Conservation (phyloP, 805 yeast genomes). For the Nakazawaea ambrosiae region DNA sequence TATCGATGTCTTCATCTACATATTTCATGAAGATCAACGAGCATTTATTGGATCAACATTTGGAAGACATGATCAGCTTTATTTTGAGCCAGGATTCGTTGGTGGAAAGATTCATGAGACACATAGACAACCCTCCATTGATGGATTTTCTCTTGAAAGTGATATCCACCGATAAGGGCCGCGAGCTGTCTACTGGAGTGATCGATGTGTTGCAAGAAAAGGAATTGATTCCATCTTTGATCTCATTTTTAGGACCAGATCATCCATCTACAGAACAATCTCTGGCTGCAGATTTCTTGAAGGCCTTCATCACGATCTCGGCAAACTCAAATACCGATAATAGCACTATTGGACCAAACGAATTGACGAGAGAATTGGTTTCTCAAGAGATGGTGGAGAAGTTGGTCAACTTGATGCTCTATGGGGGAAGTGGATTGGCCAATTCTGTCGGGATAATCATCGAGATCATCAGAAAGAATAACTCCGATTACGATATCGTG, state of each 20-base stretch:
- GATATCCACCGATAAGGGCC: slow-evolving; percentile 84
- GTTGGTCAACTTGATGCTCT: slow-evolving; percentile 70
- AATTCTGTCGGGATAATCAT: slow-evolving; percentile 94
- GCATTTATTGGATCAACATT: slow-evolving; percentile 80
- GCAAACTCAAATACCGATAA: slow-evolving; percentile 89
- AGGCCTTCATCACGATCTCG: slow-evolving; percentile 88
- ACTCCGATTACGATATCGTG: slow-evolving; percentile 88
- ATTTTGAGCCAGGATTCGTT: slow-evolving; percentile 60
- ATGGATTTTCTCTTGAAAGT: slow-evolving; percentile 90
- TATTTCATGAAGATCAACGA: slow-evolving; percentile 90
- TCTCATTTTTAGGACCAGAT: slow-evolving; percentile 64
- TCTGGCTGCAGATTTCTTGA: slow-evolving; percentile 91
- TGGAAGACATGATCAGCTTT: slow-evolving; percentile 70
- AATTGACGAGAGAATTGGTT: slow-evolving; percentile 83
- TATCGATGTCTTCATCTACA: slow-evolving; percentile 73
- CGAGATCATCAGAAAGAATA: slow-evolving; percentile 90
- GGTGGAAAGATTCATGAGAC: slow-evolving; percentile 75
- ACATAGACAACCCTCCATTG: slow-evolving; percentile 87
- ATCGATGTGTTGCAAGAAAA: slow-evolving; percentile 71
- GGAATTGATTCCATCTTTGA: slow-evolving; percentile 61
- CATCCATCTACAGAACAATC: slow-evolving; percentile 70
- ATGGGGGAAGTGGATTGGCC: slow-evolving; percentile 80
- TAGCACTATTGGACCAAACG: slow-evolving; percentile 94
- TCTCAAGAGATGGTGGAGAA: slow-evolving; percentile 60
- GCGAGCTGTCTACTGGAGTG: slow-evolving; percentile 78